These are phyloP conservation scores for Chlorella sp. DNA, from an alignment of 139 green algal species.

Conservation along the genomic window DNA sequence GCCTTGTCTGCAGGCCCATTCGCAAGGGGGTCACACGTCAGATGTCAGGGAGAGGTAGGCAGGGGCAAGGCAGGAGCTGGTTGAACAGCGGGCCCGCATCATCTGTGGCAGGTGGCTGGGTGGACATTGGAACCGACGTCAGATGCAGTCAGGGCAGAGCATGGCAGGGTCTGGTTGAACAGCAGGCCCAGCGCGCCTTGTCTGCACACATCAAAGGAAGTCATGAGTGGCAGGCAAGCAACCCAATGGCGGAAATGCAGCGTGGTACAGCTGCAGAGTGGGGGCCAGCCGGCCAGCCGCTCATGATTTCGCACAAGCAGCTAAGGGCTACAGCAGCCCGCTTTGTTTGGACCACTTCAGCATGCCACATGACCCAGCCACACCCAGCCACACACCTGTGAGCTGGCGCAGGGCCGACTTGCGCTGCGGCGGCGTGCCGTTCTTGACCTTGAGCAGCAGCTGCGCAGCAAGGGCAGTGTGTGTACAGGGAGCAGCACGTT, in stretches of 20 bases:
- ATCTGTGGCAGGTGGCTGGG: neutral
- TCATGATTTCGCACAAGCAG: too few species aligned
- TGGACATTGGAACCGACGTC: too few species aligned
- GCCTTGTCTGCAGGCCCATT: slow-evolving; percentile 91
- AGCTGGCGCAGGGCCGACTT: slow-evolving; percentile 96
- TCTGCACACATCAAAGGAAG: too few species aligned
- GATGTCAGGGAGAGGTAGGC: neutral
- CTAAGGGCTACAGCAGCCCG: too few species aligned
- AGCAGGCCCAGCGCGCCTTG: slow-evolving; percentile 84
- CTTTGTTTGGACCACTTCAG: slow-evolving; percentile 96
- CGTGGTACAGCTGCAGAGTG: too few species aligned
- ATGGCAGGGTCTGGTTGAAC: slow-evolving; percentile 40
- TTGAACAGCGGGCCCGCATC: slow-evolving; percentile 97
- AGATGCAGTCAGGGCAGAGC: too few species aligned
- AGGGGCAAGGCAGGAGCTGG: slow-evolving; percentile 82
- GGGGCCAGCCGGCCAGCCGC: too few species aligned
- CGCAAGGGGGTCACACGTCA: too few species aligned
- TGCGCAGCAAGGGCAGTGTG: too few species aligned
- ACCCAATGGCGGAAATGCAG: too few species aligned
- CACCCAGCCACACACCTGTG: slow-evolving; percentile 50
- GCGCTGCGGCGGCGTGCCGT: slow-evolving; percentile 97
- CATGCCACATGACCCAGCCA: slow-evolving; percentile 63
- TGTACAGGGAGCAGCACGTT: too few species aligned
- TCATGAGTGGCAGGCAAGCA: too few species aligned
- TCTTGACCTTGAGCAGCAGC: slow-evolving; percentile 99